Conservation (phyloP, 257 asterid genomes). For the Handroanthus guayacan region DNA sequence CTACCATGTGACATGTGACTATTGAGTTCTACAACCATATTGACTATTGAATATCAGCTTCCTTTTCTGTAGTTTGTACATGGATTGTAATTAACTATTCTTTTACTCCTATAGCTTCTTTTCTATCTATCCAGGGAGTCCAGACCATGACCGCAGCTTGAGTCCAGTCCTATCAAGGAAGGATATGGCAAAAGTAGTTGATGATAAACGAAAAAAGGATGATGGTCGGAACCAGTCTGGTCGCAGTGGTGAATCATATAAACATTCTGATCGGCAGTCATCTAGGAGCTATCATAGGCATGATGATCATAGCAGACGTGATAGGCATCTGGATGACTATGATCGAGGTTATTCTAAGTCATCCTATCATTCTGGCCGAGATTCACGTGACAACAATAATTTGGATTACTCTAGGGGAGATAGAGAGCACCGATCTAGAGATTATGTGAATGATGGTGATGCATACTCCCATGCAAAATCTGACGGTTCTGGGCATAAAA, state of each 20-base stretch:
- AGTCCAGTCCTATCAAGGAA: conserved; percentile 65
- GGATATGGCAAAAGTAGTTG: conserved; percentile 46
- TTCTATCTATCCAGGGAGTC: conserved; percentile 73
- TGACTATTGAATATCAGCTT: background rate
- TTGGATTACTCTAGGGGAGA: conserved; percentile 56
- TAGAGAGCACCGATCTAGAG: conserved; percentile 61
- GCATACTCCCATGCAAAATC: conserved; percentile 55
- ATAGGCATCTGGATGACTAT: conserved; percentile 62
- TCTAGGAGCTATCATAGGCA: conserved; percentile 59
- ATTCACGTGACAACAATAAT: conserved; percentile 47
- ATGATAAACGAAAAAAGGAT: conserved; percentile 60
- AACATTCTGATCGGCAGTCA: conserved; percentile 65
- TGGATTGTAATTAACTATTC: conserved; percentile 46
- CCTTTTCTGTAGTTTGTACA: conserved; percentile 4
- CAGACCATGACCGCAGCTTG: conserved; percentile 51
- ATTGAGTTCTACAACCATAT: conserved; percentile 6
- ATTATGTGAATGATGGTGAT: conserved; percentile 52
- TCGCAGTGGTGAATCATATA: conserved; percentile 60
- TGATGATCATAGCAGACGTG: conserved; percentile 65
- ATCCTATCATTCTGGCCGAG: conserved; percentile 66
- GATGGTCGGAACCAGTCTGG: conserved; percentile 56
- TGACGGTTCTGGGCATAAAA: conserved; percentile 53
- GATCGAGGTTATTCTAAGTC: conserved; percentile 71
- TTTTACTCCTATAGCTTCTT: conserved; percentile 53
- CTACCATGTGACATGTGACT: background rate